phyloP scores from a whole-genome alignment of 208 protist species.

The Trichomonas tenax region DNA sequence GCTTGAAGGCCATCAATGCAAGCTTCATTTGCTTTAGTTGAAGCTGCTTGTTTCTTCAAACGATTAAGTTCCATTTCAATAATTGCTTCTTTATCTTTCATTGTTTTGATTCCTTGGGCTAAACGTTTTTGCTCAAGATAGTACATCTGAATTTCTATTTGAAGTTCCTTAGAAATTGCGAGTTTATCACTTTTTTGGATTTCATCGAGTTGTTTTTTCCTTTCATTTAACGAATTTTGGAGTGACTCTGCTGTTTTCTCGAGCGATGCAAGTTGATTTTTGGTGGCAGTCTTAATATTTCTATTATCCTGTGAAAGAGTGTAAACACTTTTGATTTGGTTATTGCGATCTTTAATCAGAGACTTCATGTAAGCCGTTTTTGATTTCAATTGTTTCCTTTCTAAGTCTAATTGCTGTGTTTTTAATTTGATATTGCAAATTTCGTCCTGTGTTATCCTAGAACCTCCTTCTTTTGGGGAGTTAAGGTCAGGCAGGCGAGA shows the following conservation, averaged over 20 bases:
- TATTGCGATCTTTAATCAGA: background rate
- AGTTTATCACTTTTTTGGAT: background rate
- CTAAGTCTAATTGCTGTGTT: background rate
- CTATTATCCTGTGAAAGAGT: background rate
- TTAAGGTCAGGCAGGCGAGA: background rate
- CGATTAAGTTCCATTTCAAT: background rate
- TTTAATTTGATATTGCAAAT: background rate
- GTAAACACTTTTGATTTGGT: background rate
- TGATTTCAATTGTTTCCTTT: background rate
- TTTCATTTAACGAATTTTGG: background rate
- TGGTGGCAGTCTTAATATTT: background rate
- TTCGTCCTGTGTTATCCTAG: background rate
- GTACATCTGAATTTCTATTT: background rate
- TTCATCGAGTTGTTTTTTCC: background rate
- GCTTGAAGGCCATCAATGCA: background rate
- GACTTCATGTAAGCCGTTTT: background rate
- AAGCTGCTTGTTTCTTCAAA: background rate
- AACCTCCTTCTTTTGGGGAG: background rate
- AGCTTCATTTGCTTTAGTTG: background rate
- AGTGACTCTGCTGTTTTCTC: background rate
- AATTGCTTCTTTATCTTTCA: background rate
- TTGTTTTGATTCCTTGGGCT: background rate
- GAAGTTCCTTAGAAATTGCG: background rate
- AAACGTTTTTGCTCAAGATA: background rate
- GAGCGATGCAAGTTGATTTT: background rate